Evolutionary conservation across 495 filamentous ascomycete species (phyloP), one percentile per base, ranked within the genome.

Genomic region (Aspergillus bridgeri): DNA sequence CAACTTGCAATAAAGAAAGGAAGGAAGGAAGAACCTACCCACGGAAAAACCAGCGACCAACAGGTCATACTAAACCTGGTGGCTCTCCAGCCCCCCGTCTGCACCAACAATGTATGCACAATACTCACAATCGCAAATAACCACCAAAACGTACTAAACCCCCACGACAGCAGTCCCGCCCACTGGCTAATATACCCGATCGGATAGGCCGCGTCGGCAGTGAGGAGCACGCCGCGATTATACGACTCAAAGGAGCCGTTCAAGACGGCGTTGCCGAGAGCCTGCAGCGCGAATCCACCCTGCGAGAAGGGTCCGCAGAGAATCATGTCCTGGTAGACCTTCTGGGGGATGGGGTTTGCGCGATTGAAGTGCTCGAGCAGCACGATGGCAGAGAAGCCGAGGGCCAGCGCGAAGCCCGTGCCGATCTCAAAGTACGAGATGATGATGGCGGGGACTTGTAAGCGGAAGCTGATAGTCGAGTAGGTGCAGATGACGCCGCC

Each of bases 291-390:
- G 22, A 72, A 73, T 17, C 63, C 52, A 13, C 58, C 70, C 45
- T 72, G 72, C 1, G 67, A 69, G 23, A 72, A 72, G 6, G 73
- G 70, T 0, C 70, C 70, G 59, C 67, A 70, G 17, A 75, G 8
- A 8, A 75, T 69, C 70, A 76, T 75, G 45, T 76, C 72, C 51
- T 69, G 60, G 29, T 62, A 70, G 13, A 71, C 62, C 24, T 63
- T 63, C 2, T 65, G 61, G 6, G 62, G 20, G 6, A 48, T 7
- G 6, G 63, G 62, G 17, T 60, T 60, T n/a, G 48, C 33, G 17
- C 53, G 57, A 49, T 66, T 54, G 47, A 74, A 69, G 54, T 66
- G 64, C 23, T 67, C 63, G 43, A 60, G 53, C 15, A 73, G 46
- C 51, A 70, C 62, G 11, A 70, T 48, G 25, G 59, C 48, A 38